Evolutionary conservation across 1,284 basidiomycete genomes (phyloP).

Genomic region (Trichosporon ovoides): DNA sequence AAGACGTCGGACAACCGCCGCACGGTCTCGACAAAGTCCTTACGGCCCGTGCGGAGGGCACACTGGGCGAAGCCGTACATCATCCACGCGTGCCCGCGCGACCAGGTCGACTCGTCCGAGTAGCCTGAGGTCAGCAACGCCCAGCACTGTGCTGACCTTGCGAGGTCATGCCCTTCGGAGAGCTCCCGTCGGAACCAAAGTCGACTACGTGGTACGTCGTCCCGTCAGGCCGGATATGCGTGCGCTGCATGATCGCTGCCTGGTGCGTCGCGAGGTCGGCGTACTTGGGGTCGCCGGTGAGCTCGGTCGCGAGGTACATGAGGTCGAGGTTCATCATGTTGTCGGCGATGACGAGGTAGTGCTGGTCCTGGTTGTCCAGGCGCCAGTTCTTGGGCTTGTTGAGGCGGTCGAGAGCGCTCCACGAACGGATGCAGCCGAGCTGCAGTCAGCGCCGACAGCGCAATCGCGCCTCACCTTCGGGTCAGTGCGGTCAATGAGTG

Average conservation of each 20-base stretch:
- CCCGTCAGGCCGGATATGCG: constrained; percentile 30
- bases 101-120: constrained; percentile 32
- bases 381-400: constrained; percentile 19
- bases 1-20: constrained; percentile 31
- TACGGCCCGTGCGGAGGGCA: constrained; percentile 33
- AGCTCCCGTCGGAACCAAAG: constrained; percentile 22
- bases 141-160: not conserved
- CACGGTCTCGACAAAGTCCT: constrained; percentile 30
- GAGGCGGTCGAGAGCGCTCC: constrained; percentile 24
- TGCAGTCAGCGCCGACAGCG: constrained; percentile 9
- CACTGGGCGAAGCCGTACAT: constrained; percentile 40
- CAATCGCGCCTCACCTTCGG: constrained; percentile 16
- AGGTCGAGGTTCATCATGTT: constrained; percentile 44
- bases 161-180: constrained; percentile 20
- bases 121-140: constrained; percentile 17
- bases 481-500: constrained; percentile 32
- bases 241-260: constrained; percentile 26
- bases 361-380: constrained; percentile 29
- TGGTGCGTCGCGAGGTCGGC: constrained; percentile 30
- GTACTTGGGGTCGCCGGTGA: constrained; percentile 30
- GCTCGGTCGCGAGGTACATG: constrained; percentile 31
- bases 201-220: constrained; percentile 39
- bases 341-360: constrained; percentile 39
- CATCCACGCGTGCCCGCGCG: constrained; percentile 40
- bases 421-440: constrained; percentile 27